Evolutionary conservation across 169 alveolate genomes (phyloP), one percentile per base, ranked within the genome.

Genomic region (Besnoitia besnoiti): DNA sequence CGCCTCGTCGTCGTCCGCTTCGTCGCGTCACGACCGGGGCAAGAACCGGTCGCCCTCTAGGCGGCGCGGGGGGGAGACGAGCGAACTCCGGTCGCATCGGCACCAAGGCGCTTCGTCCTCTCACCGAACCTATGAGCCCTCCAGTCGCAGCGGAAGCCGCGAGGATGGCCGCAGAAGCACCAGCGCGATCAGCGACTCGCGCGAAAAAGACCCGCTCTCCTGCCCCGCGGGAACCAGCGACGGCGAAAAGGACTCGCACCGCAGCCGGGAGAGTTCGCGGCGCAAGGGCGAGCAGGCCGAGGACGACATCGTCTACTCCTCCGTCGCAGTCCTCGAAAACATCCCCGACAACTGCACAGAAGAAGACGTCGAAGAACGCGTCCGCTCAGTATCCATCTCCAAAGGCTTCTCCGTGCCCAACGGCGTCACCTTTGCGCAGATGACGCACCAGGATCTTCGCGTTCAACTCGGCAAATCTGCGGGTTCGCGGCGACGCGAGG

Each of bases 361-460:
- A 37, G 93, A 90, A 33, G 85, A 79, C 37, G 49, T 47, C 14
- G 93, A 90, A 40, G 93, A 90, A 27, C 44, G 33, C 37, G 90
- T 77, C 1, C 46, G 93, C 39, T 14, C 90, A 19, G 37, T 90
- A 12, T 47, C 93, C 46, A 90, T 90, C 77, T n/a, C n/a, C 24
- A 90, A 90, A 37, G 59, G 93, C 4, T 90, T 90, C 75, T 90
- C 93, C 35, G 49, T 80, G 12, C 93, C 93, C 27, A 80, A 90
- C 55, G 61, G 90, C 37, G 93, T 90, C 51, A 42, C 67, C 37
- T 14, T 51, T 24, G n/a, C 44, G 35, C 79, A 30, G 46, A 61
- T 44, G 30, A 21, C 33, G 55, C 59, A 19, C 55, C 90, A 85
- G 79, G 75, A 50, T 59, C 90, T 85, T 49, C 90, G n/a, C 55